phyloP scores from a whole-genome alignment of 148 eudicot species.

The Diospyros lotus region DNA sequence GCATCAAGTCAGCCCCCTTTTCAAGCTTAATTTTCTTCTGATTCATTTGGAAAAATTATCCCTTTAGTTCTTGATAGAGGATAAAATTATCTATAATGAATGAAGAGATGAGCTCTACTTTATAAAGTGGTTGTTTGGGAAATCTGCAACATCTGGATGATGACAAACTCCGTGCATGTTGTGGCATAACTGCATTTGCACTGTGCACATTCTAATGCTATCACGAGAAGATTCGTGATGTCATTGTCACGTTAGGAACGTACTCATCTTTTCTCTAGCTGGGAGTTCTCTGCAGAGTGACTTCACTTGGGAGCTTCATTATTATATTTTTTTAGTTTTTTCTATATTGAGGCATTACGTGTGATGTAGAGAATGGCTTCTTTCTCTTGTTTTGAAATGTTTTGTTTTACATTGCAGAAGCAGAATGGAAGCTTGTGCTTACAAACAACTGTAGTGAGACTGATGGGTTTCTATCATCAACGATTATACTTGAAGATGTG shows the following conservation, averaged over 20 bases:
- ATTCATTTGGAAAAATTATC: neutral
- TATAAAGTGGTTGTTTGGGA: neutral
- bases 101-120: neutral
- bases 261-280: neutral
- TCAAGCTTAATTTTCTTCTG: neutral
- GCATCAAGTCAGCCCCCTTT: neutral
- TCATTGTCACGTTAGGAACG: neutral
- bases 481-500: slow-evolving; percentile 27
- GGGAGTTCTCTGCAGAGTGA: neutral
- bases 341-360: neutral
- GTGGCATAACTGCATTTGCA: neutral
- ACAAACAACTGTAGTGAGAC: slow-evolving; percentile 50
- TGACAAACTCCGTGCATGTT: neutral
- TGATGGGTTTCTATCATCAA: slow-evolving; percentile 59
- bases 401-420: slow-evolving; percentile 23
- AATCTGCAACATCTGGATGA: neutral
- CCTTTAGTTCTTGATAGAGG: neutral
- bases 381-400: slow-evolving; percentile 1
- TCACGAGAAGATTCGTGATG: neutral
- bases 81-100: neutral
- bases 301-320: neutral
- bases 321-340: neutral
- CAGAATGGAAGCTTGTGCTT: slow-evolving; percentile 37
- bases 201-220: neutral
- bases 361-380: neutral